Percentiles rank a stretch among this genome's conserved stretches.
Conservation (phyloP, 139 green algal species). For the Zygnema cylindricum region DNA sequence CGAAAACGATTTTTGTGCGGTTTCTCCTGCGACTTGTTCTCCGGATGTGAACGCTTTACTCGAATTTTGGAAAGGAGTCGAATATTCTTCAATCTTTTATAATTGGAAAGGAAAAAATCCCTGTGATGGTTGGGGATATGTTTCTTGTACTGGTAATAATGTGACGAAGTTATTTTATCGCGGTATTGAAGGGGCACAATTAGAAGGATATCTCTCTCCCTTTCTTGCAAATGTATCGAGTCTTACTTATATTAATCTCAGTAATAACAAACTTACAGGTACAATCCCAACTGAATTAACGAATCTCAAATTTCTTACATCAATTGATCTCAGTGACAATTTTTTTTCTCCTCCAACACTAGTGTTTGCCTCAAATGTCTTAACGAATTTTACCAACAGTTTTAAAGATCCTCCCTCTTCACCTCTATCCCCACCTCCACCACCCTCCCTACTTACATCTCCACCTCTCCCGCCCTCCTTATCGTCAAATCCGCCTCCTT, state of each 20-base stretch:
- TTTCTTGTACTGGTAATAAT: neutral
- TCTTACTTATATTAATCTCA: slow-evolving; percentile 21
- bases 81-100: slow-evolving; percentile 25
- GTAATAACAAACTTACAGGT: slow-evolving; percentile 35
- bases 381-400: neutral
- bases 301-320: neutral
- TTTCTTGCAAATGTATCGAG: neutral
- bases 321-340: slow-evolving; percentile 19
- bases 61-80: slow-evolving; percentile 5
- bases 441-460: neutral
- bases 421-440: neutral
- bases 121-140: neutral
- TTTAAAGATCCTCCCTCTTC: neutral
- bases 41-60: slow-evolving; percentile 12
- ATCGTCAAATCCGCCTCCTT: neutral
- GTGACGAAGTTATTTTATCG: neutral
- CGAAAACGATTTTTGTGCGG: slow-evolving; percentile 16
- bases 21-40: neutral
- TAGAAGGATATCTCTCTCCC: neutral
- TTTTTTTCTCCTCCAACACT: slow-evolving; percentile 7
- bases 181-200: neutral
- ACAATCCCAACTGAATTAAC: slow-evolving; percentile 13
- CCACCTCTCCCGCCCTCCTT: neutral
- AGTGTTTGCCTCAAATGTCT: neutral
- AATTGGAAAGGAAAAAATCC: slow-evolving; percentile 17